Base-by-base conservation (phyloP, 1,139 yeast genomes). In the Yamadazyma dushanensis region DNA sequence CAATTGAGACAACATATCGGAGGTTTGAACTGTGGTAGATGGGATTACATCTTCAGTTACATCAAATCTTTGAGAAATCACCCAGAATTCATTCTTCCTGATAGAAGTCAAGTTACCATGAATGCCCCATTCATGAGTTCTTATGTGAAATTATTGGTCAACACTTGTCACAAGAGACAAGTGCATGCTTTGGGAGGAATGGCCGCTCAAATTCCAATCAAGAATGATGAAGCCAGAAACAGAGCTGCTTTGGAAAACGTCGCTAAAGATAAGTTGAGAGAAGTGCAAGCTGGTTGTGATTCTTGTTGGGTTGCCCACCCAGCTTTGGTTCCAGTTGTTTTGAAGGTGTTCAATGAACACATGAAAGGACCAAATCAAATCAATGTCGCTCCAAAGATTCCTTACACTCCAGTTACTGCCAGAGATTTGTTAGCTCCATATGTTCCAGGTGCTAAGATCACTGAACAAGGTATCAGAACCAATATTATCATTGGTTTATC, bases 301-400 rank as follows among this genome's bases (percentile, higher is more conserved):
- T 85, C 89, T 35, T 80, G 89, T 54, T 83, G 90, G 89, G 83
- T 83, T 54, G 89, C 89, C 29, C 89, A 83, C 57, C 89, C 89
- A 23, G 87, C 83, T 25, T 74, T 84, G 59, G 92, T 87, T 22
- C 73, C 80, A 32, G 77, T 83, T 52, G 92, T 87, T 15, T 74
- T 81, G 54, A 80, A 79, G 57, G 87, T 83, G 31, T 84, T 84
- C 72, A 80, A 82, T 64, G 82, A 82, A 68, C 75, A 82, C 66
- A 82, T 84, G 90, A 83, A 85, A 54, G 84, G 88, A 27, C 89
- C 92, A 47, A 84, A 84, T 69, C 94, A 84, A 66, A 80, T 84
- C 62, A 78, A 78, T 48, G 71, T 70, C 40, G 79, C 84, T 40
- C 76, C 77, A 48, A 66, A 58, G 50, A 53, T 53, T 39, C 75